Conservation (phyloP, 768 basidiomycete species). For the Naganishia friedmannii region DNA sequence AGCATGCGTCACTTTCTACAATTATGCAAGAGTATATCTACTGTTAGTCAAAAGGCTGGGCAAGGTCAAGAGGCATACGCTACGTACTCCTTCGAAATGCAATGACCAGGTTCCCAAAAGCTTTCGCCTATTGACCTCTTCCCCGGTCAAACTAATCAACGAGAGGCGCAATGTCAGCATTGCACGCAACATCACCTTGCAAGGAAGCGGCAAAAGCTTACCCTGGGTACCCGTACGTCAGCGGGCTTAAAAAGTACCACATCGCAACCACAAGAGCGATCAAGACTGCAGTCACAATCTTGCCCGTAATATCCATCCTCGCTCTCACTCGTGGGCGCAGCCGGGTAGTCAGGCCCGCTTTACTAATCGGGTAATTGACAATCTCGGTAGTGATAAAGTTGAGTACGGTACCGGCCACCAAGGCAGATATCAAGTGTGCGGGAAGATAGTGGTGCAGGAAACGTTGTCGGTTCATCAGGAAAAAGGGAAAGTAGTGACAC, state of each 20-base stretch:
- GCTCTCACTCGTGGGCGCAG: conserved; percentile 63
- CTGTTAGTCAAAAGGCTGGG: not conserved
- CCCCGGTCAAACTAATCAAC: conserved; percentile 68
- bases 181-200: not conserved
- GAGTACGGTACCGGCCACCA: conserved; percentile 86
- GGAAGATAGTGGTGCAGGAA: conserved; percentile 98
- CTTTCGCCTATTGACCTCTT: conserved; percentile 77
- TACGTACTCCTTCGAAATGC: conserved; percentile 56
- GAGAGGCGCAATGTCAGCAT: not conserved
- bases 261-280: conserved; percentile 60
- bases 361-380: conserved; percentile 84
- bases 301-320: conserved; percentile 59
- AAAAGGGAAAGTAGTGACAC: conserved; percentile 95
- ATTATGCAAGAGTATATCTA: not conserved
- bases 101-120: conserved; percentile 87
- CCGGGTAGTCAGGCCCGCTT: conserved; percentile 66
- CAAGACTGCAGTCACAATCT: conserved; percentile 61
- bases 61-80: too few species aligned
- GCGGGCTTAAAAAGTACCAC: conserved; percentile 69
- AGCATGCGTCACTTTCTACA: conserved; percentile 29
- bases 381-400: conserved; percentile 85
- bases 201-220: conserved; percentile 56
- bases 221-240: conserved; percentile 97
- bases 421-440: conserved; percentile 85
- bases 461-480: conserved; percentile 92